A percentile compares a stretch with the other conserved stretches of the same genome.
Conservation (phyloP, 1,284 basidiomycete genomes). For the Leccinum subrobustum region DNA sequence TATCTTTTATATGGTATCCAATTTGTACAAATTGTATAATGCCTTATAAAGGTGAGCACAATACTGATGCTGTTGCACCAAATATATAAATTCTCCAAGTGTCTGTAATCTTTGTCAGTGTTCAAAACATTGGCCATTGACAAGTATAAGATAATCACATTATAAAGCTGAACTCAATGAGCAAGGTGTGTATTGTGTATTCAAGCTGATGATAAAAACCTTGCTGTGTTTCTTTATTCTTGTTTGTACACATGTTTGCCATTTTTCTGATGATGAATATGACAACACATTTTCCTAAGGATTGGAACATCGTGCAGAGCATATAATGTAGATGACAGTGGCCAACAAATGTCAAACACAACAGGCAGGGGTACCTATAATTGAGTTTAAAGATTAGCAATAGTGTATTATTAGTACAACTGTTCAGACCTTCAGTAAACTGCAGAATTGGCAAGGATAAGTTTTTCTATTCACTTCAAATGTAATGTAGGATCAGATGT, state of each 20-base stretch:
- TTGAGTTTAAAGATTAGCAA: too few species aligned
- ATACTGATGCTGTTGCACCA: not conserved
- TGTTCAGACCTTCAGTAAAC: too few species aligned
- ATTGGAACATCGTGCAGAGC: not conserved
- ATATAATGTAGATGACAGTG: not conserved
- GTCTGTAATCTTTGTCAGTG: not conserved
- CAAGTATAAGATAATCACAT: not conserved
- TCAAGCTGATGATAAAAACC: not conserved
- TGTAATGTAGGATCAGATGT: too few species aligned
- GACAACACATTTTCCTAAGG: not conserved
- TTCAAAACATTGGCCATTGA: not conserved
- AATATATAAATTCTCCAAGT: not conserved
- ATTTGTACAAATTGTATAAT: not conserved
- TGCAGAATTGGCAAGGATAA: too few species aligned
- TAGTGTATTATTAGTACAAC: too few species aligned
- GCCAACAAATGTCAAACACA: not conserved
- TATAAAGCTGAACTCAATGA: constrained; percentile 26
- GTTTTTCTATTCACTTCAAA: too few species aligned
- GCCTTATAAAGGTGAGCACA: not conserved
- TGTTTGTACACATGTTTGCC: not conserved
- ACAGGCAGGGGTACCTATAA: too few species aligned
- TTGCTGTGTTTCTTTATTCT: not conserved
- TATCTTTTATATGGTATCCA: not conserved
- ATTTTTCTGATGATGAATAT: not conserved
- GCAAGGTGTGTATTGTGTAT: not conserved